phyloP scores from a whole-genome alignment of 768 basidiomycete genomes.

The Tulasnella sp. region DNA sequence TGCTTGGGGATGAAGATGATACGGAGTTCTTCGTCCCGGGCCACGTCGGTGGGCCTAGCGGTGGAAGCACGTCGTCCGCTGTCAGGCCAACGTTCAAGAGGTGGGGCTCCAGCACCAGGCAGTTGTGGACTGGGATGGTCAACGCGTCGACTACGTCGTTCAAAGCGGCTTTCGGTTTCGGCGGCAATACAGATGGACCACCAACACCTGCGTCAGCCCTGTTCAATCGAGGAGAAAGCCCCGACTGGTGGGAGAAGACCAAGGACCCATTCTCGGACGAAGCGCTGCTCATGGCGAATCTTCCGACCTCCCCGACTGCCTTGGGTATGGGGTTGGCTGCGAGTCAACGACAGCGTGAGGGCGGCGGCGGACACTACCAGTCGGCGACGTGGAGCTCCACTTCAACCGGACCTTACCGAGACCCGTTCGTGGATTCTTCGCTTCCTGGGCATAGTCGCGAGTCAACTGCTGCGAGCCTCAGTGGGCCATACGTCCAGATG shows the following conservation, averaged over 20 bases:
- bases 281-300: conserved; percentile 36
- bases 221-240: not conserved
- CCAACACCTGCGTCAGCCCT: not conserved
- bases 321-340: conserved; percentile 5
- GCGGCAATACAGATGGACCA: not conserved
- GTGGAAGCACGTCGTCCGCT: not conserved
- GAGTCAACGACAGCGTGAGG: not conserved
- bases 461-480: not conserved
- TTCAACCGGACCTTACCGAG: conserved; percentile 39
- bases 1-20: conserved; percentile 37
- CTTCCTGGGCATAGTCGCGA: conserved; percentile 6
- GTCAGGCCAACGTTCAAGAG: conserved; percentile 33
- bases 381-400: conserved; percentile 37
- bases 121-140: not conserved
- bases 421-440: conserved; percentile 43
- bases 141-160: conserved; percentile 16
- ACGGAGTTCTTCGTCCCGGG: conserved; percentile 29
- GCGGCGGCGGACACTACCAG: conserved; percentile 23
- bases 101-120: conserved; percentile 1
- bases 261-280: conserved; percentile 50
- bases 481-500: not conserved
- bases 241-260: conserved; percentile 46
- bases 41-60: conserved; percentile 32
- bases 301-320: not conserved
- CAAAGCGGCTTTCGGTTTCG: not conserved